phyloP scores from a whole-genome alignment of 176 grass and related monocot genomes.

The Hsuehochloa calcarea region DNA sequence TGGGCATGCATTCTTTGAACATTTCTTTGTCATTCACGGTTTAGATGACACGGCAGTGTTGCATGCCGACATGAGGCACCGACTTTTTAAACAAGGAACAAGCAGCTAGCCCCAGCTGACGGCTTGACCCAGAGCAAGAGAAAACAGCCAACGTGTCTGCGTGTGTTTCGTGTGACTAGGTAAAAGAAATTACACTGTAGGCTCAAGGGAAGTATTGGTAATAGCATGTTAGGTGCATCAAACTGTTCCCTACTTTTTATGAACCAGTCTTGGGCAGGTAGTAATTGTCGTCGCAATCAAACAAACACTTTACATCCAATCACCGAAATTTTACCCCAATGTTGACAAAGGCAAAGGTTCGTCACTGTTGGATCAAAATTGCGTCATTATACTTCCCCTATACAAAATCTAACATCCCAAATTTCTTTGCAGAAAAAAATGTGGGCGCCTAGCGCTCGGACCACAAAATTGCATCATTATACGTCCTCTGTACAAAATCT shows the following conservation, averaged over 20 bases:
- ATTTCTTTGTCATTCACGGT: background rate
- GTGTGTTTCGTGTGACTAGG: background rate
- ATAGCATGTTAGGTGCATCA: conserved; percentile 32
- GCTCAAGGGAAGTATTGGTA: background rate
- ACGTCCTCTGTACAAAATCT: too few species aligned
- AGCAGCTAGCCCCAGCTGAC: conserved; percentile 13
- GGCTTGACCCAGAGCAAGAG: conserved; percentile 10
- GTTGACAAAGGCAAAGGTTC: background rate
- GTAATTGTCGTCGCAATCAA: background rate
- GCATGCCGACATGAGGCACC: background rate
- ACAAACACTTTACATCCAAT: background rate
- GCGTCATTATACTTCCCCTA: too few species aligned
- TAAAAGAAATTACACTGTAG: conserved; percentile 28
- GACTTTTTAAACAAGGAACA: background rate
- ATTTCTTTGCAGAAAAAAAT: too few species aligned
- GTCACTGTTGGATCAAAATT: background rate
- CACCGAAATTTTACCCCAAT: background rate
- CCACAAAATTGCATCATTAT: too few species aligned
- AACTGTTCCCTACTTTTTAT: conserved; percentile 22
- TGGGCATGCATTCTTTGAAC: background rate
- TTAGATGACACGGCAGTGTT: background rate
- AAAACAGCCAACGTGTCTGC: background rate
- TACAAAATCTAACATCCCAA: too few species aligned
- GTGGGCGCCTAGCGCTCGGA: too few species aligned
- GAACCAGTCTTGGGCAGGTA: background rate